Percentiles rank a stretch among this genome's conserved stretches.
phyloP scores from a whole-genome alignment of 2,329 filamentous ascomycete species.

The Byssochlamys sp. region DNA sequence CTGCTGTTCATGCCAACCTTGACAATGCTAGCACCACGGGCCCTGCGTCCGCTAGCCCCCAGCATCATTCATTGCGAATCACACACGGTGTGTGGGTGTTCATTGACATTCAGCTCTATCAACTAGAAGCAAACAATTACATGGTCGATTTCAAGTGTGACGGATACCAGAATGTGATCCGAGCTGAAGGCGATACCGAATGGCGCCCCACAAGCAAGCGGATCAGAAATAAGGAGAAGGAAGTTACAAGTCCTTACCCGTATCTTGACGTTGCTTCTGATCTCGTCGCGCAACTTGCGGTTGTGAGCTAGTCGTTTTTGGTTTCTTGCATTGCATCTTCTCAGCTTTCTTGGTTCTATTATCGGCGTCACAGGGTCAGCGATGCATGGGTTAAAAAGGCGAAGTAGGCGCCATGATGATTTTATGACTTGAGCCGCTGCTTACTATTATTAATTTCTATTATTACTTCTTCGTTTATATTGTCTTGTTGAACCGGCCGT shows the following conservation, averaged over 20 bases:
- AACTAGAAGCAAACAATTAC: slow-evolving; percentile 84
- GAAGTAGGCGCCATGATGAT: neutral
- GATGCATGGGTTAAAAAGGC: neutral
- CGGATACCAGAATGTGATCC: slow-evolving; percentile 81
- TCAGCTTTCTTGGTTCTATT: neutral
- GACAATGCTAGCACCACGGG: slow-evolving; percentile 23
- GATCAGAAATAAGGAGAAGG: slow-evolving; percentile 68
- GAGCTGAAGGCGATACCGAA: slow-evolving; percentile 36
- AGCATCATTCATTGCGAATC: slow-evolving; percentile 28
- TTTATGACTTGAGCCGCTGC: neutral
- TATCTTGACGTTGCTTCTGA: slow-evolving; percentile 89
- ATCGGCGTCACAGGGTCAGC: neutral
- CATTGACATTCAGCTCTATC: slow-evolving; percentile 90
- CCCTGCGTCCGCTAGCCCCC: slow-evolving; percentile 28
- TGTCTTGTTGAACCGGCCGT: neutral
- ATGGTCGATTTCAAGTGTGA: slow-evolving; percentile 98
- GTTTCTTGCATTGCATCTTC: neutral
- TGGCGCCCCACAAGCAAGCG: slow-evolving; percentile 43
- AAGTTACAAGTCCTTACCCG: slow-evolving; percentile 87
- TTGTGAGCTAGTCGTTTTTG: slow-evolving; percentile 53
- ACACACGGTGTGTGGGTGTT: slow-evolving; percentile 78
- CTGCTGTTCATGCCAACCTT: slow-evolving; percentile 20
- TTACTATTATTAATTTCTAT: neutral
- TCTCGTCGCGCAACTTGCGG: slow-evolving; percentile 85
- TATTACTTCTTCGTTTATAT: neutral